A percentile compares a stretch with the other conserved stretches of the same genome.
These are phyloP conservation scores for Gliomastix tumulicola DNA, from an alignment of 2,329 filamentous ascomycete genomes.

Conservation along the genomic window DNA sequence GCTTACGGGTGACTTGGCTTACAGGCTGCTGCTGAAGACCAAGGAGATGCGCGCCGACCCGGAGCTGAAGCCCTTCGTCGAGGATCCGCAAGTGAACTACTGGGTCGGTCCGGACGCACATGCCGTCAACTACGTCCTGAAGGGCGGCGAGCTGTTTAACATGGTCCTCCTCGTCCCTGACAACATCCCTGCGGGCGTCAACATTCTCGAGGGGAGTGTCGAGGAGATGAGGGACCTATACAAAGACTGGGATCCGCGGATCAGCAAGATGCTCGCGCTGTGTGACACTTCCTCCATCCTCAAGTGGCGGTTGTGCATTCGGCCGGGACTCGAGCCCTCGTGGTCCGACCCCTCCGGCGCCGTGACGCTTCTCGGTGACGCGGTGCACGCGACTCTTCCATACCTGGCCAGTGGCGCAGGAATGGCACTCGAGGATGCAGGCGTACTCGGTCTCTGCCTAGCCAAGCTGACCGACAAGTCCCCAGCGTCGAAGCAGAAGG, in stretches of 20 bases:
- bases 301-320: conserved; percentile 55
- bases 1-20: conserved; percentile 48
- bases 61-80: conserved; percentile 34
- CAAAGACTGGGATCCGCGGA: conserved; percentile 49
- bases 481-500: conserved; percentile 20
- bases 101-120: conserved; percentile 47
- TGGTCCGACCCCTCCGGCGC: conserved; percentile 51
- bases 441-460: conserved; percentile 49
- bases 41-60: conserved; percentile 36
- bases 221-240: conserved; percentile 40
- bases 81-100: conserved; percentile 41
- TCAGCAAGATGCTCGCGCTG: conserved; percentile 47
- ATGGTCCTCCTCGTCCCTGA: conserved; percentile 38
- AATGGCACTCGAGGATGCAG: conserved; percentile 55
- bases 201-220: conserved; percentile 37
- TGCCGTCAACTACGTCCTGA: conserved; percentile 38
- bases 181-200: conserved; percentile 20
- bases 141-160: conserved; percentile 34
- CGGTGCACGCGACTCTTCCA: conserved; percentile 57
- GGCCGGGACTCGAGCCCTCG: conserved; percentile 36
- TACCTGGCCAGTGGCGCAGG: conserved; percentile 51
- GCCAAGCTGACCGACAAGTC: conserved; percentile 33
- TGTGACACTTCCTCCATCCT: conserved; percentile 51
- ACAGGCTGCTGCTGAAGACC: conserved; percentile 41
- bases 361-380: conserved; percentile 56